Evolutionary conservation across 1,284 basidiomycete species (phyloP).

Genomic region (Ganoderma boninense): DNA sequence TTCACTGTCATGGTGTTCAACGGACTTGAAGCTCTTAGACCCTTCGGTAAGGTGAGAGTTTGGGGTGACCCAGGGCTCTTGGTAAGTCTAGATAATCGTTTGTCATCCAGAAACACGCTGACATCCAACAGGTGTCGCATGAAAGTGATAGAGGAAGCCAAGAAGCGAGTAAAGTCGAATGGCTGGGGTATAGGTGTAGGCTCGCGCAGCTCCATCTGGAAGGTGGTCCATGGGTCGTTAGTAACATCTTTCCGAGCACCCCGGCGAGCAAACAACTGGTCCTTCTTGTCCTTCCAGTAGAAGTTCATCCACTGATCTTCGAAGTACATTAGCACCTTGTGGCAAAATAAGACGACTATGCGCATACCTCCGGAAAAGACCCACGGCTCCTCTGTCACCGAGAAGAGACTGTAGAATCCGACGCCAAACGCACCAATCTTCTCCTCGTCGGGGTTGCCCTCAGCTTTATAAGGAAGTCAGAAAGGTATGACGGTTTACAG

Average conservation of each 20-base stretch:
- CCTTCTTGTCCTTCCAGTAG: conserved; percentile 94
- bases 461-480: conserved; percentile 54
- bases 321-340: background rate
- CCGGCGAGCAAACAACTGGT: conserved; percentile 85
- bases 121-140: conserved; percentile 86
- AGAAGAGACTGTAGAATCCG: conserved; percentile 84
- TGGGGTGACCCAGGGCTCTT: conserved; percentile 74
- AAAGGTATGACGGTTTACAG: background rate
- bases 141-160: conserved; percentile 94
- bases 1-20: conserved; percentile 73
- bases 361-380: conserved; percentile 83
- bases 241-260: conserved; percentile 63
- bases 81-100: conserved; percentile 76
- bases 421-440: conserved; percentile 91
- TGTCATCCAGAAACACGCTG: conserved; percentile 83
- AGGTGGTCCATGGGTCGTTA: conserved; percentile 81
- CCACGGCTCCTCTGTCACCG: conserved; percentile 92
- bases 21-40: conserved; percentile 56
- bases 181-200: conserved; percentile 83
- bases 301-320: conserved; percentile 93
- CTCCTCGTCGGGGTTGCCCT: conserved; percentile 85
- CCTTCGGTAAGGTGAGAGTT: conserved; percentile 63
- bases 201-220: conserved; percentile 91
- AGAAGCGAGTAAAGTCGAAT: conserved; percentile 90
- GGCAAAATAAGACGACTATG: background rate